Base-by-base conservation (phyloP, 2,329 filamentous ascomycete species). In the Exophiala phaeomuriformis region DNA sequence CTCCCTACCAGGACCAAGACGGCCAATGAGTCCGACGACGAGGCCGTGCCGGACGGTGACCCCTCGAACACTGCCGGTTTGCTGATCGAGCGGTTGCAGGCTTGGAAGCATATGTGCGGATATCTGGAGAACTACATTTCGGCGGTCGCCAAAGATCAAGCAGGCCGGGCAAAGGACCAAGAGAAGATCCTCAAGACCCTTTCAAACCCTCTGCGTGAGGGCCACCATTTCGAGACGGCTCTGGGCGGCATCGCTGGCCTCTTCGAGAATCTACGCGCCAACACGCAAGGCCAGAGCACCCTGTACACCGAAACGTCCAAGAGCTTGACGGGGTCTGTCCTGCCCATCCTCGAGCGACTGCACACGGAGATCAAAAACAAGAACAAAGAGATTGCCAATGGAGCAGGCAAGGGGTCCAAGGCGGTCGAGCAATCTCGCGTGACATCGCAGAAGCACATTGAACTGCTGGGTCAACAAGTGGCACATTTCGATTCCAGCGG, bases 291-390 rank as follows among this genome's bases (percentile, higher is more conserved):
- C 43, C 80, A 97, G 65, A 82, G 90, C 65, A 95, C 93, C 71
- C 85, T 87, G 66, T 91, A 96, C 69, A 74, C 85, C 64, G 91
- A 97, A 69, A 95, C 90, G 4, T 90, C 93, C 64, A 93, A 93
- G 76, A 88, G 83, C 63, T 79, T 98, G 62, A 95, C 91, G 72
- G 85, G 84, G 55, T 84, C 84, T 9, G 86, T 97, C 31, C 77
- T 95, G 19, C 93, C 91, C 36, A 84, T 91, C 59, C 84, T 98
- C 66, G 88, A 94, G 64, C 86, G 90, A 49, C 77, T 98, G 46
- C 90, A 97, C 75, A 85, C 88, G 69, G 93, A 97, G 70, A 93
- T 98, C 77, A 98, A 97, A 79, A 84, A 86, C 74, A 97, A 97
- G 76, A 79, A 82, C 59, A 97, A 97, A 76, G 90, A 96, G 72